Evolutionary conservation across 164 flowering plant genomes (phyloP).

Genomic region (Annona squamosa): DNA sequence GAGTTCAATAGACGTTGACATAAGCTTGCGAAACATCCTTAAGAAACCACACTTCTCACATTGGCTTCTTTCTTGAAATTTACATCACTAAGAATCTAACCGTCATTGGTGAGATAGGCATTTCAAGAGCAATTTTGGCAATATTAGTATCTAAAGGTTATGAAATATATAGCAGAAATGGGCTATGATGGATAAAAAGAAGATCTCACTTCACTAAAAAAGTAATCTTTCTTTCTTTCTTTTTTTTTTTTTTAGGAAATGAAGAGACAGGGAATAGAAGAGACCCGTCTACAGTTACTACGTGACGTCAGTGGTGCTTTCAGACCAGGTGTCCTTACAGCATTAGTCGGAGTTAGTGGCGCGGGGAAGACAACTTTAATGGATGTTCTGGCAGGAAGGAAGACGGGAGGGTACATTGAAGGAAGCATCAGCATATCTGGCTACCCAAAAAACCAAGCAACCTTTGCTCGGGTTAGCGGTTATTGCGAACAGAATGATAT

Average conservation of each 20-base stretch:
- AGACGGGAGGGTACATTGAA: conserved; percentile 57
- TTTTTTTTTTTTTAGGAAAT: conserved; percentile 38
- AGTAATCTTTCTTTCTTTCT: neutral
- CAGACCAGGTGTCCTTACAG: conserved; percentile 57
- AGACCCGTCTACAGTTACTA: conserved; percentile 43
- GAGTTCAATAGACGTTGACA: neutral
- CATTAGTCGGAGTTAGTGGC: conserved; percentile 62
- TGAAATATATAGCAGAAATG: neutral
- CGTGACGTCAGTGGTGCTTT: conserved; percentile 59
- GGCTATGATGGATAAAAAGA: neutral
- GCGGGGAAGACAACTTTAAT: conserved; percentile 71
- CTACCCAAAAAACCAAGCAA: conserved; percentile 49
- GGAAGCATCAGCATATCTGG: conserved; percentile 54
- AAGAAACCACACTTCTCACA: neutral
- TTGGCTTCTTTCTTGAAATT: neutral
- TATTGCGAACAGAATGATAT: conserved; percentile 67
- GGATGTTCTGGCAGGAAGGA: conserved; percentile 67
- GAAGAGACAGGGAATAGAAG: conserved; percentile 48
- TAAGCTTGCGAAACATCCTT: neutral
- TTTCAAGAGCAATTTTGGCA: too few species aligned
- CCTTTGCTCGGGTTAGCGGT: conserved; percentile 61
- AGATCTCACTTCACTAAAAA: neutral
- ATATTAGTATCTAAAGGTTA: neutral
- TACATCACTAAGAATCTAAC: too few species aligned
- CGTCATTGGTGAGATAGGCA: neutral